Base-by-base conservation (phyloP, 345 rosid species). In the Ricinus communis region DNA sequence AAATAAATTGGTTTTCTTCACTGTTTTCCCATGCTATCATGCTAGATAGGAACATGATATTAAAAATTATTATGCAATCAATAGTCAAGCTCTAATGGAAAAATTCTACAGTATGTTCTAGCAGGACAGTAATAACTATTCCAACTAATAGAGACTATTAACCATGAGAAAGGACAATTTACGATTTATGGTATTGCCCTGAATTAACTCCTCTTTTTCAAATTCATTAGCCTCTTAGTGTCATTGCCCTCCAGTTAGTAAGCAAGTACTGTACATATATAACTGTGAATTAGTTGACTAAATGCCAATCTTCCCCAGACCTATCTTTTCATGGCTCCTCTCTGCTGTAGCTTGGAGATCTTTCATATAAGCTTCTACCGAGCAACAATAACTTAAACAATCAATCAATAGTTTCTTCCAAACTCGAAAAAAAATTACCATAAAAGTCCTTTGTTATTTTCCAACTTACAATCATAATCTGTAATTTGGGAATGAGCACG, bases 171-270 rank as follows among this genome's bases (percentile, higher is more conserved):
- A 2, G 13, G 45, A 64, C 6, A 1, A 14, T 36, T 50, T 36
- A 9, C 12, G 5, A 55, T 47, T 68, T 43, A 30, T 14, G 25
- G 19, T 12, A 40, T 11, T 55, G 5, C 41, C 38, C 40, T 36
- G 1, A 66, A 10, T n/a, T 31, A 31, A 31, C 47, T 52, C 31
- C 21, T 65, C 70, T 52, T 52, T 66, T n/a, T 58, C 59, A 11
- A 6, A 0, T 5, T 25, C 30, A 5, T 21, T 11, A 11, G 43
- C 45, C 33, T 51, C 10, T 24, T 0, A 52, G 59, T 66, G 31
- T 28, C 27, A 16, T 49, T 49, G 24, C 27, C 22, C 46, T 65
- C 38, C n/a, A 5, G 33, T 47, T 11, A 46, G 27, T 64, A 41
- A 57, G 66, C 27, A 65, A 43, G 40, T 19, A 16, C 8, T 18